These are phyloP conservation scores for Fusarium dimerum DNA, from an alignment of 2,329 filamentous ascomycete genomes.

Conservation along the genomic window DNA sequence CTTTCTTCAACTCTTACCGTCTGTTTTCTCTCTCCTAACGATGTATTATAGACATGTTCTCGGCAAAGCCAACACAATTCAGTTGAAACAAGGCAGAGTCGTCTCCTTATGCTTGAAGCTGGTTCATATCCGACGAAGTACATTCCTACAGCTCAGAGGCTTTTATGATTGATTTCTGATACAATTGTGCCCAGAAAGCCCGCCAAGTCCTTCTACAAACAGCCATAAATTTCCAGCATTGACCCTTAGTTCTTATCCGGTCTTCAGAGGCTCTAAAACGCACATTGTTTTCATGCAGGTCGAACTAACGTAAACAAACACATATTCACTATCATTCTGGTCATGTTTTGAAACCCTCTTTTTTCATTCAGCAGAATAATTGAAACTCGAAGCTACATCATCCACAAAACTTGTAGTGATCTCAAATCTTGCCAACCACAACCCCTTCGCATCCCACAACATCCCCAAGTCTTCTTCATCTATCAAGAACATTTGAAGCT, in stretches of 20 bases:
- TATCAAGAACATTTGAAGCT: not conserved
- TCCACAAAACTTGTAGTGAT: not conserved
- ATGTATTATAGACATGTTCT: no score
- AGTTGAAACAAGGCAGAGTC: no score
- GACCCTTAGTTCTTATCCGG: not conserved
- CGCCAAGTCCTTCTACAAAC: not conserved
- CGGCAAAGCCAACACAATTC: no score
- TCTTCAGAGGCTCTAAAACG: no score
- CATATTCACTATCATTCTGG: constrained; percentile 1
- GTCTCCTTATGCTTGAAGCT: no score
- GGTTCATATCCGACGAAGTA: no score
- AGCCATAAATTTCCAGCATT: not conserved
- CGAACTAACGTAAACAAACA: not conserved
- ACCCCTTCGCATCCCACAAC: constrained; percentile 1
- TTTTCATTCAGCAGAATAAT: not conserved
- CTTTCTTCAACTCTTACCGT: not conserved
- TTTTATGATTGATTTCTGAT: no score
- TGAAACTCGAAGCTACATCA: not conserved
- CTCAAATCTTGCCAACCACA: not conserved
- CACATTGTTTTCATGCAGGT: not conserved
- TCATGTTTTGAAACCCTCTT: constrained; percentile 1
- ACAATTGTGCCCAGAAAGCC: no score
- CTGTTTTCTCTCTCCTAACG: not conserved
- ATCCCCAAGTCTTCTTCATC: not conserved
- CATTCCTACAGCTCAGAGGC: no score